Conservation (phyloP, 371 early-diverging fungal species). For the Mortierella polycephala region DNA sequence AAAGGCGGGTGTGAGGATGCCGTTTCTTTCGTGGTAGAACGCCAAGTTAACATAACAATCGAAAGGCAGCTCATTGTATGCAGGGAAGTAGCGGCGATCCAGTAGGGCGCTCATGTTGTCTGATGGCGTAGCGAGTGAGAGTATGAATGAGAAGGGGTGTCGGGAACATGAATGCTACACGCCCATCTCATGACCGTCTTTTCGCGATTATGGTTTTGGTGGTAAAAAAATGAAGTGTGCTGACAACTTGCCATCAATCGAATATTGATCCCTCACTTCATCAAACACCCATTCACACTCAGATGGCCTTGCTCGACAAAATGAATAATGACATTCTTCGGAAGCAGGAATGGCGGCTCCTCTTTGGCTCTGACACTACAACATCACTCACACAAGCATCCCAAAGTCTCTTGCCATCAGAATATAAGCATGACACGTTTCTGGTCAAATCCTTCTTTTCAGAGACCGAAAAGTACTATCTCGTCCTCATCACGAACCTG, state of each 20-base stretch:
- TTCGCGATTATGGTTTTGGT: conserved; percentile 6
- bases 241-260: not conserved
- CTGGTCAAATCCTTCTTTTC: conserved; percentile 41
- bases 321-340: conserved; percentile 36
- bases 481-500: conserved; percentile 41
- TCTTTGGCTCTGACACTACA: conserved; percentile 11
- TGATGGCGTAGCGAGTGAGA: no score
- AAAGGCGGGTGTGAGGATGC: not conserved
- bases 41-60: not conserved
- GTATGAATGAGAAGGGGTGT: no score
- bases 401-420: not conserved
- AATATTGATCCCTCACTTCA: not conserved
- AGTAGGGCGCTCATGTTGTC: not conserved
- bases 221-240: conserved; percentile 6
- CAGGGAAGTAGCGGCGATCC: conserved; percentile 6
- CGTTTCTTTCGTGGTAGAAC: not conserved
- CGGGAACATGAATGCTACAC: not conserved
- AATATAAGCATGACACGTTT: conserved; percentile 30
- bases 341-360: conserved; percentile 38
- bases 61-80: not conserved
- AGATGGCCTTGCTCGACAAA: conserved; percentile 22
- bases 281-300: not conserved
- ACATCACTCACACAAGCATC: not conserved
- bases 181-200: not conserved
- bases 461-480: conserved; percentile 31